Base-by-base conservation (phyloP, 768 basidiomycete species). In the Dioszegia hungarica region DNA sequence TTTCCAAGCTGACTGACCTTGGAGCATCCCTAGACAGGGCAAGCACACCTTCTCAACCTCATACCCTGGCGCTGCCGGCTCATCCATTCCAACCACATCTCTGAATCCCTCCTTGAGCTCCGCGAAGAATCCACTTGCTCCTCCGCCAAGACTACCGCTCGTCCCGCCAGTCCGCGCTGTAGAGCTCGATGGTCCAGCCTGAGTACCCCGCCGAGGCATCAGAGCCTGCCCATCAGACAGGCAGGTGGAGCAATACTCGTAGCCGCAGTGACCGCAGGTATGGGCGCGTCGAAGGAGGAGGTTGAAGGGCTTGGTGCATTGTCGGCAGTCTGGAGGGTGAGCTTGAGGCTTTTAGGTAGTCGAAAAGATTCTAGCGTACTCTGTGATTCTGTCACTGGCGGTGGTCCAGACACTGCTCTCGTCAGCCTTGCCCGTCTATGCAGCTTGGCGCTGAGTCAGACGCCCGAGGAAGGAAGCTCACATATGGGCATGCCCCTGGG, bases 301-400 rank as follows among this genome's bases (percentile, higher is more conserved):
- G 53, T 73, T 73, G 63, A 76, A 76, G 6, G 59, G 57, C 55
- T 76, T 76, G 8, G 49, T 61, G 49, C 75, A 76, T 66, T 68
- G 59, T 56, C 73, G 59, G 38, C 75, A 76, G 37, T 46, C 54
- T 39, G 3, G 25, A 39, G 5, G 5, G 14, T 54, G 3, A 34
- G 31, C 27, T 3, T 33, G 27, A 24, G 14, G 48, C 31, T 9
- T 3, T 37, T n/a, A n/a, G n/a, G n/a, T n/a, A n/a, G n/a, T n/a
- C n/a, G n/a, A n/a, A n/a, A n/a, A n/a, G n/a, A n/a, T n/a, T 15
- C 0, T 9, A 36, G 34, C 72, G 60, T 34, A 72, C 70, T 54
- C 22, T 58, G 54, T 14, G 73, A 72, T 60, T 74, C 73, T 22
- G 61, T 55, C 12, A 72, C 45, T 22, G 73, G 70, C 33, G 73